phyloP scores from a whole-genome alignment of 2,329 filamentous ascomycete species.

The Ascochyta fabae region DNA sequence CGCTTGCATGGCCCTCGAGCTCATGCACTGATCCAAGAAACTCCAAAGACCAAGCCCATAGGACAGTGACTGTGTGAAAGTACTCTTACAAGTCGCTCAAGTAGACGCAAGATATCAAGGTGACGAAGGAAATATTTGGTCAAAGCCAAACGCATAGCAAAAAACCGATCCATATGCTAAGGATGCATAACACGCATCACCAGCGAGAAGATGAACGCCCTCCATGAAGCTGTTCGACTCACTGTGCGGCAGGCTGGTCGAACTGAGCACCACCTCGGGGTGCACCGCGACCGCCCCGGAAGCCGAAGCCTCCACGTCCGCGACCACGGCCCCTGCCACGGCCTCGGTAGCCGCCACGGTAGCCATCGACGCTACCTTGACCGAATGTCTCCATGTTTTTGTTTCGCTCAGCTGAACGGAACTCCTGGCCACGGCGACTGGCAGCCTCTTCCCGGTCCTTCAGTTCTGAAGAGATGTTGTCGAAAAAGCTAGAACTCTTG shows the following conservation, averaged over 20 bases:
- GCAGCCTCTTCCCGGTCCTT: conserved; percentile 82
- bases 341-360: conserved; percentile 77
- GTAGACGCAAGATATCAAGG: conserved; percentile 16
- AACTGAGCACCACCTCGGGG: conserved; percentile 38
- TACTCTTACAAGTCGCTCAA: conserved; percentile 27
- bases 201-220: background rate
- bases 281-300: conserved; percentile 56
- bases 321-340: conserved; percentile 76
- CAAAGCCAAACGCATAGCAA: conserved; percentile 3
- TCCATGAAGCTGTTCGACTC: background rate
- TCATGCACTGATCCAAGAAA: conserved; percentile 14
- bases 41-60: conserved; percentile 20
- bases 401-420: conserved; percentile 89
- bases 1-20: conserved; percentile 3
- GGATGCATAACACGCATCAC: background rate
- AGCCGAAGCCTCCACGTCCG: conserved; percentile 55
- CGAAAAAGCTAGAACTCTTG: conserved; percentile 90
- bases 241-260: conserved; percentile 33
- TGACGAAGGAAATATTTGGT: conserved; percentile 1
- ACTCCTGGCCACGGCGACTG: conserved; percentile 74
- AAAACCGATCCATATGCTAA: background rate
- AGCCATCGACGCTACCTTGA: conserved; percentile 90
- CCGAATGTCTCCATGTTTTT: conserved; percentile 98
- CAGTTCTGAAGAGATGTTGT: conserved; percentile 95
- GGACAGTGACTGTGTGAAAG: conserved; percentile 19